Evolutionary conservation across 139 green algal species (phyloP).

Genomic region (Haematococcus lacustris): DNA sequence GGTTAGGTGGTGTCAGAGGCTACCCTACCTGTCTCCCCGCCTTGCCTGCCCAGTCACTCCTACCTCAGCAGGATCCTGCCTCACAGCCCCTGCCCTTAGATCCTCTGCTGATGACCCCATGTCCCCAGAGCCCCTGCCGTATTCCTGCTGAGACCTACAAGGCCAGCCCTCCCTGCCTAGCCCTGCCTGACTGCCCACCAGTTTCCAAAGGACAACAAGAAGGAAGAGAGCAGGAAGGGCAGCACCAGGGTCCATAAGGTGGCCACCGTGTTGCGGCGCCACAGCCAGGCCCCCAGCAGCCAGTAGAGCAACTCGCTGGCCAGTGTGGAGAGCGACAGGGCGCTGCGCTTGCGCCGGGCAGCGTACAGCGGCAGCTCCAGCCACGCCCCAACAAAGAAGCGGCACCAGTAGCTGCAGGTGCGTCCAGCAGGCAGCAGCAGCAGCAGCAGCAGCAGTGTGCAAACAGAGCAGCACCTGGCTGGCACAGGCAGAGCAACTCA

Average conservation of each 20-base stretch:
- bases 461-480: neutral
- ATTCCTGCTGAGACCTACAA: too few species aligned
- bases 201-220: slow-evolving; percentile 89
- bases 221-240: slow-evolving; percentile 60
- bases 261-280: slow-evolving; percentile 30
- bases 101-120: too few species aligned
- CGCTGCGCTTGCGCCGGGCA: slow-evolving; percentile 19
- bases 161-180: too few species aligned
- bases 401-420: slow-evolving; percentile 73
- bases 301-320: slow-evolving; percentile 29
- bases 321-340: slow-evolving; percentile 19
- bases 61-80: too few species aligned
- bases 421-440: neutral
- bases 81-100: too few species aligned
- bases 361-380: slow-evolving; percentile 71
- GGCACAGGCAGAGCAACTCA: neutral
- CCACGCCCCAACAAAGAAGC: slow-evolving; percentile 45
- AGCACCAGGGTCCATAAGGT: slow-evolving; percentile 66
- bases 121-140: too few species aligned
- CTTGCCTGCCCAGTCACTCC: too few species aligned
- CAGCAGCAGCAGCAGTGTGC: neutral
- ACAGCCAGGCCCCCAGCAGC: slow-evolving; percentile 10
- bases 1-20: too few species aligned
- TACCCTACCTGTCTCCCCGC: too few species aligned
- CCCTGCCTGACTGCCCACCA: slow-evolving; percentile 58